phyloP scores from a whole-genome alignment of 345 rosid species.

The sweet orange (Citrus sinensis) region DNA sequence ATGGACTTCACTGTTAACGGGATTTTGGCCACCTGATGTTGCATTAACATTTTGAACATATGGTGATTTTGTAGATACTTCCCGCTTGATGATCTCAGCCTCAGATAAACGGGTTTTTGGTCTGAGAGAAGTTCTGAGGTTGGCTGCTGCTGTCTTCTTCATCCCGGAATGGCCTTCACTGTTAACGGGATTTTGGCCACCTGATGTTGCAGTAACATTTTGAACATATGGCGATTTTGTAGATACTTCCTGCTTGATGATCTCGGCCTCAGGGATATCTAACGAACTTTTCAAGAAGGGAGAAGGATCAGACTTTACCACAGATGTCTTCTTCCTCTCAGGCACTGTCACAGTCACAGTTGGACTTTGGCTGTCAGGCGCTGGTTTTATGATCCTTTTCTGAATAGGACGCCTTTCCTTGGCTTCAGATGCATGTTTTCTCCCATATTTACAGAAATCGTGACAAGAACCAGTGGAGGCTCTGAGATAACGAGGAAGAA shows the following conservation, averaged over 20 bases:
- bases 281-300: constrained; percentile 9
- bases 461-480: constrained; percentile 83
- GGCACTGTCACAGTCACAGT: constrained; percentile 26
- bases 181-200: not conserved
- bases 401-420: constrained; percentile 34
- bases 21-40: constrained; percentile 4
- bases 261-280: constrained; percentile 21
- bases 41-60: constrained; percentile 4
- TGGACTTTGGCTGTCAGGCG: constrained; percentile 29
- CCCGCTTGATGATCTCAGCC: constrained; percentile 13
- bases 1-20: not conserved
- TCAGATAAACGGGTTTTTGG: no score
- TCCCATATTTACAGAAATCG: constrained; percentile 79
- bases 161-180: not conserved
- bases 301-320: constrained; percentile 23
- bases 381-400: constrained; percentile 39
- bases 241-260: constrained; percentile 3
- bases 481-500: constrained; percentile 62
- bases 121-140: not conserved
- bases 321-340: constrained; percentile 27
- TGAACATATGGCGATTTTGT: constrained; percentile 7
- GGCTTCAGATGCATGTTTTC: constrained; percentile 42
- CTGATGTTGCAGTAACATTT: constrained; percentile 13
- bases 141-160: constrained; percentile 17
- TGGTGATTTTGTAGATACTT: constrained; percentile 18